These are phyloP conservation scores for Tuber calosporum DNA, from an alignment of 495 filamentous ascomycete species.

Conservation along the genomic window DNA sequence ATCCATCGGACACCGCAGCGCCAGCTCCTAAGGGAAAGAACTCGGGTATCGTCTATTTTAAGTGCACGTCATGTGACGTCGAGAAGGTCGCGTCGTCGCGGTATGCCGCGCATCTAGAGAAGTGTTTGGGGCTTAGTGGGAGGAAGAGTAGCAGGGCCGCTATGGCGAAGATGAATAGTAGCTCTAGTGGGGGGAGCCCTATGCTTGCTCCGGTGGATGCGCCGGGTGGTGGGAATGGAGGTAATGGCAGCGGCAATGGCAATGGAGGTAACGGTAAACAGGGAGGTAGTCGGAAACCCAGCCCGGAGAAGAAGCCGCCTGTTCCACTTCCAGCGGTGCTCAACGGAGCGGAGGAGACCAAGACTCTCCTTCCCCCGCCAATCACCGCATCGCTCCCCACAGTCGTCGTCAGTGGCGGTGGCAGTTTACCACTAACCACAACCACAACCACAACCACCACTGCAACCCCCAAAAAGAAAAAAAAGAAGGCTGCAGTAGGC, in stretches of 20 bases:
- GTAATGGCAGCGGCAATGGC: neutral
- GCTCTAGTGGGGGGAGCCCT: constrained; percentile 27
- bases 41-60: constrained; percentile 25
- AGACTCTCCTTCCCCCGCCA: constrained; percentile 10
- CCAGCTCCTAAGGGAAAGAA: constrained; percentile 28
- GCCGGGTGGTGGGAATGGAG: constrained; percentile 4
- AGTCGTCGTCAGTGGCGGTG: neutral
- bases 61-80: constrained; percentile 31
- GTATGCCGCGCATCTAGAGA: constrained; percentile 37
- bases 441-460: constrained; percentile 8
- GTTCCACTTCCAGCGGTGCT: constrained; percentile 13
- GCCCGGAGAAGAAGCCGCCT: constrained; percentile 33
- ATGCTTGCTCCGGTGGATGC: constrained; percentile 35
- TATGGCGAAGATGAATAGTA: constrained; percentile 40
- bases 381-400: constrained; percentile 8
- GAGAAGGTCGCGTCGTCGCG: constrained; percentile 27
- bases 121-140: constrained; percentile 36
- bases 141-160: constrained; percentile 36
- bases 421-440: neutral
- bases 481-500: constrained; percentile 23
- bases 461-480: constrained; percentile 36
- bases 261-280: constrained; percentile 7
- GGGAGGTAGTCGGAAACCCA: constrained; percentile 27
- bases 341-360: neutral
- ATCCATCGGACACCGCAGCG: constrained; percentile 12